Evolutionary conservation across 2,329 filamentous ascomycete genomes (phyloP).

Genomic region (Dactylellina sp.): DNA sequence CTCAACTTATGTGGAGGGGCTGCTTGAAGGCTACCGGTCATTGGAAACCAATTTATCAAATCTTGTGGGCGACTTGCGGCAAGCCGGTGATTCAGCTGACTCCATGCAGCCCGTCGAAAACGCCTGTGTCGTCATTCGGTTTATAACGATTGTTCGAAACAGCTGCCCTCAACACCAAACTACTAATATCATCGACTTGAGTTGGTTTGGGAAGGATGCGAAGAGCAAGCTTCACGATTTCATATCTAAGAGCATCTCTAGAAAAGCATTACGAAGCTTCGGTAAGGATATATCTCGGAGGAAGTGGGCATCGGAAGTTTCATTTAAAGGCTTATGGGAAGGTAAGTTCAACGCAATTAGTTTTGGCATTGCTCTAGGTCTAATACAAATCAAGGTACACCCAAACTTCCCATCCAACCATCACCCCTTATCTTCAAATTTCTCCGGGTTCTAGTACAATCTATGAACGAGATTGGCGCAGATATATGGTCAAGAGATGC

Average conservation of each 20-base stretch:
- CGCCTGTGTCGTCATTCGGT: conserved; percentile 37
- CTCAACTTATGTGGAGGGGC: conserved; percentile 46
- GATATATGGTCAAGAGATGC: conserved; percentile 85
- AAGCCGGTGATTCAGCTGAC: conserved; percentile 16
- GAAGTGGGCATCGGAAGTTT: conserved; percentile 43
- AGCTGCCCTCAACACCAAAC: conserved; percentile 31
- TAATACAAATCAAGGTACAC: conserved; percentile 61
- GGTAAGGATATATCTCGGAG: conserved; percentile 45
- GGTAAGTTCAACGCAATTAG: background rate
- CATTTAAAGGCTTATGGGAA: conserved; percentile 43
- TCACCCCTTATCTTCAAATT: conserved; percentile 80
- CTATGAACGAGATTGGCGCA: conserved; percentile 77
- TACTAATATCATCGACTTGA: conserved; percentile 27
- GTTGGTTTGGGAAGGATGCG: conserved; percentile 45
- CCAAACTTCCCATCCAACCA: conserved; percentile 80
- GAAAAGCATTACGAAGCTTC: conserved; percentile 40
- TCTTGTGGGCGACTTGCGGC: conserved; percentile 33
- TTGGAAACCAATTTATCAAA: conserved; percentile 33
- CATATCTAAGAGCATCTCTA: conserved; percentile 36
- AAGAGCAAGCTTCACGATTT: conserved; percentile 25
- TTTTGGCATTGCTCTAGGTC: too few species aligned
- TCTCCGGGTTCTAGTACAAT: conserved; percentile 72
- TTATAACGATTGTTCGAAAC: conserved; percentile 38
- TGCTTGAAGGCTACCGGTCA: conserved; percentile 40
- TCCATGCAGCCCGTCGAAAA: conserved; percentile 28